Percentiles rank a stretch among this genome's conserved stretches.
Evolutionary conservation across 176 grass and related monocot genomes (phyloP).

Genomic region (Ampelocalamus luodianensis): DNA sequence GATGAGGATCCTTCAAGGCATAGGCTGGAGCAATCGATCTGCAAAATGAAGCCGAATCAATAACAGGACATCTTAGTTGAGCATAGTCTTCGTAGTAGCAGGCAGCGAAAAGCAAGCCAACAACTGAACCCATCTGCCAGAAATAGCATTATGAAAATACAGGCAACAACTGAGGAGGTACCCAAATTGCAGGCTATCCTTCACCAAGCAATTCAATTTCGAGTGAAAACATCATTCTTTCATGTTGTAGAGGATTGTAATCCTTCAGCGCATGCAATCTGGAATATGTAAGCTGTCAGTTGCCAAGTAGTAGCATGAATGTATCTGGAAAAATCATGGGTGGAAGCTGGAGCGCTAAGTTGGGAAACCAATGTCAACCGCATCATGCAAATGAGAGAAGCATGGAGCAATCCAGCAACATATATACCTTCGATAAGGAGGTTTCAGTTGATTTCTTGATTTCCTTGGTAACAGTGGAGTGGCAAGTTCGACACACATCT

Average conservation of each 20-base stretch:
- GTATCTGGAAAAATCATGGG: neutral
- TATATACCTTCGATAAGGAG: conserved; percentile 78
- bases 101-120: neutral
- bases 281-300: conserved; percentile 34
- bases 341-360: neutral
- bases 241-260: conserved; percentile 93
- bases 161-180: conserved; percentile 30
- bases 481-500: conserved; percentile 39
- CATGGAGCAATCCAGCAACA: neutral
- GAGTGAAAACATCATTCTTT: conserved; percentile 94
- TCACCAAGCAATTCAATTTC: conserved; percentile 75
- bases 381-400: neutral
- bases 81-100: neutral
- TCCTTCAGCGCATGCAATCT: conserved; percentile 72
- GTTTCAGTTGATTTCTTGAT: conserved; percentile 65
- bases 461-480: conserved; percentile 48
- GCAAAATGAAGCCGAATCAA: conserved; percentile 36
- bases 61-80: neutral
- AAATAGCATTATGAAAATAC: neutral
- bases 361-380: neutral
- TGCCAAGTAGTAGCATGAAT: neutral
- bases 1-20: conserved; percentile 24
- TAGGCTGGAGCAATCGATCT: conserved; percentile 55
- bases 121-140: neutral
- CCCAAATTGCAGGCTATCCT: conserved; percentile 88